Evolutionary conservation across 441 rosid species (phyloP), one percentile per base, ranked within the genome.

Genomic region (Manihot esculenta): DNA sequence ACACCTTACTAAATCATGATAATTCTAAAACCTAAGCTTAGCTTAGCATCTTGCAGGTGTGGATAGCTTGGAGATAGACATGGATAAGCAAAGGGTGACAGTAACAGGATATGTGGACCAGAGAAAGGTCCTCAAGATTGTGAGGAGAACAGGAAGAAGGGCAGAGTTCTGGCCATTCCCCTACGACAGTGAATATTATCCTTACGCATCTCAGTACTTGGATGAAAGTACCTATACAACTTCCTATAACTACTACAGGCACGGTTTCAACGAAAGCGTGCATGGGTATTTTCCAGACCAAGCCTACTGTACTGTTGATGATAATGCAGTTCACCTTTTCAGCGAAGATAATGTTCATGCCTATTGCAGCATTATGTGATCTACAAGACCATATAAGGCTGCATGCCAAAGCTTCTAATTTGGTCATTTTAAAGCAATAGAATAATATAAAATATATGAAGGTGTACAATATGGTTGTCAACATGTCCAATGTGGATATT

Each of bases 271-370:
- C 55, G 91, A 89, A 73, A 24, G 62, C 35, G 77, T 87, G 21
- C 92, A 72, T 27, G 88, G 90, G 7, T 86, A 88, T 72, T 86
- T 84, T 69, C 90, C 92, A 0, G 72, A 83, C 70, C 87, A 81
- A 69, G 83, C 86, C 14, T 85, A 89, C 66, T 60, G 68, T 33
- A 87, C 89, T 0, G 75, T 87, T 10, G 76, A 76, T 47, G 97
- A 93, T 68, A 64, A 89, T 9, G 82, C 89, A 6, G 85, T 89
- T 69, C 89, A 83, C 77, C 87, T 90, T 57, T 93, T 93, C 78
- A 90, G 93, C n/a, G 98, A 93, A 57, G 98, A 93, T 65, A 93
- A 89, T 50, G 98, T 82, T 41, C 87, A 89, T 67, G 92, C 97
- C 9, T 89, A 82, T 69, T 81, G 81, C 64, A 45, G n/a, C 68